A percentile compares a stretch with the other conserved stretches of the same genome.
phyloP scores from a whole-genome alignment of 2,329 filamentous ascomycete species.

The Cyclaneusma minus region DNA sequence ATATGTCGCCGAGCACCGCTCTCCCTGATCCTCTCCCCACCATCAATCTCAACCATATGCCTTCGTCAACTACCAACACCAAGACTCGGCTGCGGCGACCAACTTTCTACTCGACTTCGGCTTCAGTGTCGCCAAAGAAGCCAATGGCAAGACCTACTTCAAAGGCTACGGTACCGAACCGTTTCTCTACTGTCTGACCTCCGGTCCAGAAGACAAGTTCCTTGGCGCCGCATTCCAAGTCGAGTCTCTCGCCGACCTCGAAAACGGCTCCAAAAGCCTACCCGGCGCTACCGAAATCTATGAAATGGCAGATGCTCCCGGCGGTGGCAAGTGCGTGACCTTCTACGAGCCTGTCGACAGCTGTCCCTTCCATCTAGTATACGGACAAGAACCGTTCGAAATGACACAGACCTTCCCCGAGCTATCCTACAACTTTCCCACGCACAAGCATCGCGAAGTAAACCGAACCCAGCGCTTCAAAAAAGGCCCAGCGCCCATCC shows the following conservation, averaged over 20 bases:
- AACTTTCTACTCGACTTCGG: constrained; percentile 19
- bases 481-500: constrained; percentile 29
- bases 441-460: constrained; percentile 29
- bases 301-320: constrained; percentile 32
- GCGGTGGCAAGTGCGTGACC: constrained; percentile 34
- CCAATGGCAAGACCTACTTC: constrained; percentile 33
- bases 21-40: too few relatives aligned
- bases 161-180: constrained; percentile 45
- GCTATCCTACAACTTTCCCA: constrained; percentile 30
- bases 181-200: constrained; percentile 38
- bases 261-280: constrained; percentile 29
- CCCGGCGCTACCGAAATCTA: constrained; percentile 31
- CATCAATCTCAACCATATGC: too few relatives aligned
- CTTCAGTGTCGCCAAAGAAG: constrained; percentile 12
- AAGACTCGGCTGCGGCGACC: too few relatives aligned
- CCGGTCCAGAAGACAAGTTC: constrained; percentile 32
- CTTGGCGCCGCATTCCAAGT: constrained; percentile 42
- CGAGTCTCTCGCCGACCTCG: constrained; percentile 36
- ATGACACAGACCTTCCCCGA: constrained; percentile 23
- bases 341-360: constrained; percentile 37
- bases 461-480: constrained; percentile 36
- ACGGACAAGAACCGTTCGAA: constrained; percentile 30
- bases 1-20: too few relatives aligned
- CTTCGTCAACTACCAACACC: too few relatives aligned
- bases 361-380: constrained; percentile 40